phyloP scores from a whole-genome alignment of 371 early-diverging fungal genomes.

The Mucor velutinosus region DNA sequence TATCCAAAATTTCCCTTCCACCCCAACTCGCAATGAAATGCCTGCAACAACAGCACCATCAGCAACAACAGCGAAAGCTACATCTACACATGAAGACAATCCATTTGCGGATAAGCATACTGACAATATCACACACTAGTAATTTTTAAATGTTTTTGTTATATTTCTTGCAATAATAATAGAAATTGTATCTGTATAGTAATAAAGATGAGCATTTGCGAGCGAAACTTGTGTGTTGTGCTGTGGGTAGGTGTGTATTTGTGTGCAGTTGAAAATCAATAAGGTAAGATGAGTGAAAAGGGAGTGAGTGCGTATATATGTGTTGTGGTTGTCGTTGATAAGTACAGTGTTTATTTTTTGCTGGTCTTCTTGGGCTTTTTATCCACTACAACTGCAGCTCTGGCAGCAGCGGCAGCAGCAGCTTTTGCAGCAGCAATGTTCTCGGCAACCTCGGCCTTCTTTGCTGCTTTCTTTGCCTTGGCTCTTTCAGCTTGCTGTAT shows the following conservation, averaged over 20 bases:
- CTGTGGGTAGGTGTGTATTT: background rate
- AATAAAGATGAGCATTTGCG: background rate
- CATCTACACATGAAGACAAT: background rate
- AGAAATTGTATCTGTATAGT: background rate
- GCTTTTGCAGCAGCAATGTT: conserved; percentile 21
- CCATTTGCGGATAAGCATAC: background rate
- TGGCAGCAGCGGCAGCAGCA: conserved; percentile 10
- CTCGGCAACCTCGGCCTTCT: conserved; percentile 19
- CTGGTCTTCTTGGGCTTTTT: conserved; percentile 3
- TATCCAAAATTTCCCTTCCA: background rate
- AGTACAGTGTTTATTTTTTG: conserved; percentile 11
- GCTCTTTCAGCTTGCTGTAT: conserved; percentile 24
- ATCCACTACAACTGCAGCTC: background rate
- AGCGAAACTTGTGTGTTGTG: background rate
- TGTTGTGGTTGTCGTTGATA: background rate
- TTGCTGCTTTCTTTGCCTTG: conserved; percentile 27
- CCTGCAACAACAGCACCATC: background rate
- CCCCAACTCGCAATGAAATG: background rate
- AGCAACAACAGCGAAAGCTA: too few species aligned
- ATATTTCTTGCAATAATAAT: background rate
- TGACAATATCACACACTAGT: background rate
- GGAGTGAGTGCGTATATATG: background rate
- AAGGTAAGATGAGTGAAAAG: background rate
- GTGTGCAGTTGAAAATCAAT: background rate
- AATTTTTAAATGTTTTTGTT: background rate